Percentiles rank a stretch among this genome's conserved stretches.
phyloP scores from a whole-genome alignment of 495 filamentous ascomycete species.

The Pyrenula aspistea region DNA sequence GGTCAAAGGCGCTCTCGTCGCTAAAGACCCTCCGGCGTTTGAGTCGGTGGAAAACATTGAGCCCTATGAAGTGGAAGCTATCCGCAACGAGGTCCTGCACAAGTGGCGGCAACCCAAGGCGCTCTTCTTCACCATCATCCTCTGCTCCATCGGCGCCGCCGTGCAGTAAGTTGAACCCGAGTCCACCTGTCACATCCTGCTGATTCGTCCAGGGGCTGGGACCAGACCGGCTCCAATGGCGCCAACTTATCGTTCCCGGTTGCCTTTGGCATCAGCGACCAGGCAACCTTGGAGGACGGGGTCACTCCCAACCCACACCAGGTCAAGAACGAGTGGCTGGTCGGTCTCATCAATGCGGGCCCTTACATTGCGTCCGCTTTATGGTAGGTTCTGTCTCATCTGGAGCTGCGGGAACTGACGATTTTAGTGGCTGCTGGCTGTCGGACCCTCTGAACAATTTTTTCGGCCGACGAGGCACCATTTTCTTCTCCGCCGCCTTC shows the following conservation, averaged over 20 bases:
- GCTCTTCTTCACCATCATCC: conserved; percentile 58
- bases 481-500: conserved; percentile 49
- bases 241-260: conserved; percentile 52
- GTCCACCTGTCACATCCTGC: not conserved
- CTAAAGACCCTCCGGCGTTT: conserved; percentile 44
- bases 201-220: conserved; percentile 37
- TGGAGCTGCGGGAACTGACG: conserved; percentile 1
- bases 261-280: conserved; percentile 43
- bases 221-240: conserved; percentile 65
- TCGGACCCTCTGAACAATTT: conserved; percentile 45
- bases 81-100: conserved; percentile 46
- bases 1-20: conserved; percentile 51
- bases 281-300: not conserved
- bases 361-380: conserved; percentile 29
- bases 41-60: conserved; percentile 45
- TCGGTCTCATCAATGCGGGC: conserved; percentile 49
- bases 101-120: conserved; percentile 52
- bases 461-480: conserved; percentile 45
- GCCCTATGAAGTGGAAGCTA: conserved; percentile 34
- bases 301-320: conserved; percentile 9
- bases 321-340: conserved; percentile 41
- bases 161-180: conserved; percentile 36
- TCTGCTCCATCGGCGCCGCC: conserved; percentile 60
- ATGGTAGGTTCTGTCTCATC: conserved; percentile 9
- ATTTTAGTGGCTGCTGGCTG: conserved; percentile 42